Evolutionary conservation across 2,329 filamentous ascomycete species (phyloP), one percentile per base, ranked within the genome.

Genomic region (Fusarium goolgardi): DNA sequence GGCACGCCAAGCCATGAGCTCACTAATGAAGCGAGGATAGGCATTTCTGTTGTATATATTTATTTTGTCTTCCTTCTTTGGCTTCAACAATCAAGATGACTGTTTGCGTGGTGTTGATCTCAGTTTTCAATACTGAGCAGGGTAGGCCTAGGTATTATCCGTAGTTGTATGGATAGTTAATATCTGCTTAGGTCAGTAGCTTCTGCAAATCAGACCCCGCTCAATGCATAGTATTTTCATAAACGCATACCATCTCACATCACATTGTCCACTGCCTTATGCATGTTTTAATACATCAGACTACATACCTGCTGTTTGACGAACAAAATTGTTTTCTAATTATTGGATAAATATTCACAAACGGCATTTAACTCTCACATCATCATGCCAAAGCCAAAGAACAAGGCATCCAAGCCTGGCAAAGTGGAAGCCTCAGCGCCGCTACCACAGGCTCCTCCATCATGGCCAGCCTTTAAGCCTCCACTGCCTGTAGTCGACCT

Each of bases 391-490:
- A 81, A 77, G 47, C 69, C 73, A 41, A 81, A 77, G 52, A 72
- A 73, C 44, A 79, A 77, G 65, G 56, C 70, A 9, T 60, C 72
- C 56, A 79, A 77, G 44, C 44, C 63, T 4, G 51, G 70, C 37
- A 72, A 74, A 52, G 20, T 62, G 13, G 59, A 59, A 23, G 54
- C 70, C 20, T 44, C 62, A n/a, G 37, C 66, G 20, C 56, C 75
- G 44, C 70, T 74, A 41, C 73, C 80, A 44, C 78, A 82, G 34
- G 44, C 59, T 58, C 23, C 55, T 29, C 72, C 72, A 39, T 85
- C 86, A 47, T 95, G 93, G 93, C 92, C 93, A 35, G 79, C 82
- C 23, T 88, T 96, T 76, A 86, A 85, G 67, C 92, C 93, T 18
- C 78, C 89, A 12, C 79, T 94, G 43, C 90, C 92, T 45, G 80